These are phyloP conservation scores for Boletellus emodensis DNA, from an alignment of 768 basidiomycete genomes.

Conservation along the genomic window DNA sequence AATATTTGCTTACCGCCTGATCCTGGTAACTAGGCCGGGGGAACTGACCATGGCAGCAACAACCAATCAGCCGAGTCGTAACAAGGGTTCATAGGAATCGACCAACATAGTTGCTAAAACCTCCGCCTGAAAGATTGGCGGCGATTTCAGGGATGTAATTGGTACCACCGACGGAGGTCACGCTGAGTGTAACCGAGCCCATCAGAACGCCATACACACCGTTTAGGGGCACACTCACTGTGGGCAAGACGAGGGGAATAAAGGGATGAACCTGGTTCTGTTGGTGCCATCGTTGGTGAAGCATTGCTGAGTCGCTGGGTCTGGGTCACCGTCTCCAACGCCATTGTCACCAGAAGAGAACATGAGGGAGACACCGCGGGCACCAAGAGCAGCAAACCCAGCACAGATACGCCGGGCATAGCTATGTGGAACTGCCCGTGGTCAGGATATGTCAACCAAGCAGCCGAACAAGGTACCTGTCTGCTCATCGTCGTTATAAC, in stretches of 20 bases:
- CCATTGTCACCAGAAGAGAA: conserved; percentile 68
- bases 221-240: conserved; percentile 35
- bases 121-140: conserved; percentile 63
- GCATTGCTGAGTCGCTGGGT: conserved; percentile 53
- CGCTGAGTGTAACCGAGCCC: conserved; percentile 35
- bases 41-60: conserved; percentile 38
- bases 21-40: conserved; percentile 52
- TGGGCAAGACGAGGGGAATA: conserved; percentile 62
- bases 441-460: not conserved
- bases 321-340: conserved; percentile 59
- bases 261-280: conserved; percentile 48
- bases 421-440: conserved; percentile 43
- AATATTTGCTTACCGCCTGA: conserved; percentile 39
- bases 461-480: conserved; percentile 38
- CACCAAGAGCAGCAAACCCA: conserved; percentile 64
- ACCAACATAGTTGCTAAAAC: conserved; percentile 65
- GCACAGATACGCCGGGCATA: conserved; percentile 58
- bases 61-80: not conserved
- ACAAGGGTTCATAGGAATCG: not conserved
- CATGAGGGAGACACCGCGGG: conserved; percentile 58
- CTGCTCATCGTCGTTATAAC: conserved; percentile 71
- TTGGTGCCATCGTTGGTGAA: conserved; percentile 57
- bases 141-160: conserved; percentile 55
- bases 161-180: conserved; percentile 72
- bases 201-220: not conserved